A percentile compares a stretch with the other conserved stretches of the same genome.
phyloP scores from a whole-genome alignment of 225 moss, liverwort and hornwort species.

The Marchantia polymorpha region DNA sequence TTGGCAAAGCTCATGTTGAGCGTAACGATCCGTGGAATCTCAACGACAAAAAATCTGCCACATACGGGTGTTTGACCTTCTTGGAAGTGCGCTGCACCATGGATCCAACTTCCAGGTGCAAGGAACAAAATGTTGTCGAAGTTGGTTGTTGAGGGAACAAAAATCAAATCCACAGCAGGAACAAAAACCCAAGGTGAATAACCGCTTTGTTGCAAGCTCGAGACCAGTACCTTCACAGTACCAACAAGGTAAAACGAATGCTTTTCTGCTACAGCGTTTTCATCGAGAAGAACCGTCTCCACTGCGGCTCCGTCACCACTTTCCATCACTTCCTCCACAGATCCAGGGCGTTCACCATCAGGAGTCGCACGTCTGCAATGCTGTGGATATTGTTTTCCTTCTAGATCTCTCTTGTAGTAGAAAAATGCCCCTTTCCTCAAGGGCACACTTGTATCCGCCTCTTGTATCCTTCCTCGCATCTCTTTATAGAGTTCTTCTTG shows the following conservation, averaged over 20 bases:
- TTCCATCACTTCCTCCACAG: conserved; percentile 77
- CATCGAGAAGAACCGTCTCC: conserved; percentile 78
- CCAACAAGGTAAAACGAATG: conserved; percentile 80
- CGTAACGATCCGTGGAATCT: too few relatives aligned
- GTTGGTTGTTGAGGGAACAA: not conserved
- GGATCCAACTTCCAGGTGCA: not conserved
- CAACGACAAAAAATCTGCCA: not conserved
- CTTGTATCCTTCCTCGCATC: conserved; percentile 82
- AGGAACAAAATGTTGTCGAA: not conserved
- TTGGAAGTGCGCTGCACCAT: not conserved
- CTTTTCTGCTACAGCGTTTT: conserved; percentile 66
- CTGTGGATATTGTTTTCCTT: conserved; percentile 73
- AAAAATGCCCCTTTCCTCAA: conserved; percentile 70
- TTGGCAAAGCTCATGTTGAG: too few relatives aligned
- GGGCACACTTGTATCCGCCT: conserved; percentile 64
- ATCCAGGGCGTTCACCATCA: conserved; percentile 72
- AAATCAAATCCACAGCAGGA: not conserved
- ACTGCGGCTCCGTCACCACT: conserved; percentile 51
- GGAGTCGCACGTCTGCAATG: conserved; percentile 72
- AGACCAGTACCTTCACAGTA: conserved; percentile 46
- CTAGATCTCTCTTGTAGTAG: conserved; percentile 63
- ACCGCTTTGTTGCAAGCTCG: not conserved
- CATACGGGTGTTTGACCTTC: not conserved
- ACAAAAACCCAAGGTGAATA: not conserved
- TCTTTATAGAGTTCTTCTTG: conserved; percentile 72